These are phyloP conservation scores for Colletotrichum gloeosporioides DNA, from an alignment of 2,329 filamentous ascomycete species.

Conservation along the genomic window DNA sequence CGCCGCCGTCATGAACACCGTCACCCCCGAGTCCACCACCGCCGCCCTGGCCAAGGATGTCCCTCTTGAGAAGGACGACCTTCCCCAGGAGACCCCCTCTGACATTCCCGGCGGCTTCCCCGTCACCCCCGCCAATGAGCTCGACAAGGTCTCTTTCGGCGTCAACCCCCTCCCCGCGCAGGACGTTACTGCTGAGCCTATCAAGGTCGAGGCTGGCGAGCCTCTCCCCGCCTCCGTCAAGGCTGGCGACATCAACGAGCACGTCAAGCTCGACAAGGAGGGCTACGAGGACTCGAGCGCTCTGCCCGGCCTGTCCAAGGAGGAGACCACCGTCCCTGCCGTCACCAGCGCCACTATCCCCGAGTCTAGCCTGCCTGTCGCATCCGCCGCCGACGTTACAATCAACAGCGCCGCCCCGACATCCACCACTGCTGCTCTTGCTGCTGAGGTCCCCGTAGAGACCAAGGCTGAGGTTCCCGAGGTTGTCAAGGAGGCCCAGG, in stretches of 20 bases:
- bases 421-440: constrained; percentile 73
- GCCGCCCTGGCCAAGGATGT: constrained; percentile 67
- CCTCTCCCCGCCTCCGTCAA: constrained; percentile 76
- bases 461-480: constrained; percentile 59
- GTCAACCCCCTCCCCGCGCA: constrained; percentile 69
- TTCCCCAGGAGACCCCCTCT: constrained; percentile 32
- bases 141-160: constrained; percentile 55
- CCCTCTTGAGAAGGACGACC: constrained; percentile 27
- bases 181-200: constrained; percentile 75
- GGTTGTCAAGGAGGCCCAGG: constrained; percentile 75
- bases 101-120: constrained; percentile 59
- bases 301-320: constrained; percentile 55
- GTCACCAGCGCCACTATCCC: constrained; percentile 73
- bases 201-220: constrained; percentile 80
- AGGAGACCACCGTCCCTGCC: constrained; percentile 47
- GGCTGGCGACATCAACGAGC: constrained; percentile 70
- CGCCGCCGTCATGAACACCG: constrained; percentile 67
- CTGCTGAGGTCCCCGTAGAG: constrained; percentile 71
- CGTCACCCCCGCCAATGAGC: constrained; percentile 66
- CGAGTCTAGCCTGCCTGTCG: constrained; percentile 80
- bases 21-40: constrained; percentile 74
- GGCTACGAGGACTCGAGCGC: constrained; percentile 85
- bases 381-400: constrained; percentile 42
- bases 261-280: constrained; percentile 80
- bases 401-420: constrained; percentile 59